Conservation (phyloP, 1,284 basidiomycete genomes). For the Apiotrichum akiyoshidainum region DNA sequence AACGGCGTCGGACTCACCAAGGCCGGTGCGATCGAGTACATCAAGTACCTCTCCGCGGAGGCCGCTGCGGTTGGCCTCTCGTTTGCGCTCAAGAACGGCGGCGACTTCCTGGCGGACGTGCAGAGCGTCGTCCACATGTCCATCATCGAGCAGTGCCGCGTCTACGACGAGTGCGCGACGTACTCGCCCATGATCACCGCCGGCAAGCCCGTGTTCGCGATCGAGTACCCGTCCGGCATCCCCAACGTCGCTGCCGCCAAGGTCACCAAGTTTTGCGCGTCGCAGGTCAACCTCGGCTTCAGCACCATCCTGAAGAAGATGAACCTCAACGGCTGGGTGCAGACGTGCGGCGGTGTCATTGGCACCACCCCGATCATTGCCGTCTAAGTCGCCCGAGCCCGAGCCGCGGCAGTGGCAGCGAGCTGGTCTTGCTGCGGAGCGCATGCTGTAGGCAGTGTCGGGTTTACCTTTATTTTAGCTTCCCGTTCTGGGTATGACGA, state of each 20-base stretch:
- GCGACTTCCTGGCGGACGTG: conserved; percentile 5
- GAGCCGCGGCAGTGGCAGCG: no score
- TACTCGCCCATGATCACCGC: conserved; percentile 29
- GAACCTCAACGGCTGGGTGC: conserved; percentile 8
- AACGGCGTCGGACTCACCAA: conserved; percentile 12
- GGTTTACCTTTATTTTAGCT: no score
- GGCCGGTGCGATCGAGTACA: conserved; percentile 34
- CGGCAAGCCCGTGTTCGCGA: conserved; percentile 32
- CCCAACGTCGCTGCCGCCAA: no score
- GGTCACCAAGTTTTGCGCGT: no score
- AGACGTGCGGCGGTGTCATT: conserved; percentile 9
- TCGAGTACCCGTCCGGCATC: conserved; percentile 27
- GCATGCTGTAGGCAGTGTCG: no score
- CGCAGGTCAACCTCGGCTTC: not conserved
- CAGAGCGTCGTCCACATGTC: not conserved
- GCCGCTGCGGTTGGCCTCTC: conserved; percentile 21
- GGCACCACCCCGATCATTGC: no score
- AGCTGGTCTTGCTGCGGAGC: no score
- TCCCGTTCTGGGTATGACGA: no score
- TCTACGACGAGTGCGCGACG: conserved; percentile 28
- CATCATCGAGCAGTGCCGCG: conserved; percentile 13
- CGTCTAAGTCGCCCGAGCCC: no score
- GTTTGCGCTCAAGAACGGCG: conserved; percentile 44
- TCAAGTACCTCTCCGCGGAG: conserved; percentile 31
- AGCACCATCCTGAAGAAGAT: conserved; percentile 10